Percentiles rank a stretch among this genome's conserved stretches.
phyloP scores from a whole-genome alignment of 2,329 filamentous ascomycete genomes.

The Aspergillus sp. region DNA sequence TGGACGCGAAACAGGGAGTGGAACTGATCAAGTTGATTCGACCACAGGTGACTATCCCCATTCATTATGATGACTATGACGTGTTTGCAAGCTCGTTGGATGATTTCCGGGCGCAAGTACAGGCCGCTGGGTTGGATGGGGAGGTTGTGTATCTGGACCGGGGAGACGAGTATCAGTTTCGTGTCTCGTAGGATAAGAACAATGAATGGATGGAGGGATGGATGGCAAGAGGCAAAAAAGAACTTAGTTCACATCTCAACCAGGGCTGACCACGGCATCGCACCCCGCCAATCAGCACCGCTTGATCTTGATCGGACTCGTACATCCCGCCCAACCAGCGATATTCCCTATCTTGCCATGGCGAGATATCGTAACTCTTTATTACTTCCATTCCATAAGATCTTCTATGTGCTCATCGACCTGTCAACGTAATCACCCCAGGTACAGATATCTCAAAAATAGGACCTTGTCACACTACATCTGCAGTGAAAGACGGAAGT shows the following conservation, averaged over 20 bases:
- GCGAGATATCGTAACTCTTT: not conserved
- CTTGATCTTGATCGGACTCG: not conserved
- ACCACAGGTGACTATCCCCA: slow-evolving; percentile 63
- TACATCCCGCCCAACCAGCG: not conserved
- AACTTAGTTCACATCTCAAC: not conserved
- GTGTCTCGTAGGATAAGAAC: slow-evolving; percentile 32
- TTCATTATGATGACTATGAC: slow-evolving; percentile 67
- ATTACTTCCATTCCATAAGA: not conserved
- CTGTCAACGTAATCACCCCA: too few relatives aligned
- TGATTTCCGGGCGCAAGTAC: slow-evolving; percentile 61
- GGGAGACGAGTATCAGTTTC: slow-evolving; percentile 59
- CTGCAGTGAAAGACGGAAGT: too few relatives aligned
- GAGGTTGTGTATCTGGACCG: slow-evolving; percentile 64
- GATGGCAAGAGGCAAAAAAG: too few relatives aligned
- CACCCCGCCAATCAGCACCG: not conserved
- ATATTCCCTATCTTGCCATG: too few relatives aligned
- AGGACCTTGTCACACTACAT: too few relatives aligned
- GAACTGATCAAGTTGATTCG: slow-evolving; percentile 61
- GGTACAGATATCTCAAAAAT: too few relatives aligned
- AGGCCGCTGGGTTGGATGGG: slow-evolving; percentile 52
- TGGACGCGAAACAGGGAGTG: slow-evolving; percentile 65
- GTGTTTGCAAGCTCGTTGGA: slow-evolving; percentile 61
- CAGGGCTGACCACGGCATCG: not conserved
- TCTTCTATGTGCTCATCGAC: not conserved
- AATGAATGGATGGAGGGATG: too few relatives aligned